Conservation (phyloP, 192 early-diverging fungal species). For the Umbelopsis sp. region DNA sequence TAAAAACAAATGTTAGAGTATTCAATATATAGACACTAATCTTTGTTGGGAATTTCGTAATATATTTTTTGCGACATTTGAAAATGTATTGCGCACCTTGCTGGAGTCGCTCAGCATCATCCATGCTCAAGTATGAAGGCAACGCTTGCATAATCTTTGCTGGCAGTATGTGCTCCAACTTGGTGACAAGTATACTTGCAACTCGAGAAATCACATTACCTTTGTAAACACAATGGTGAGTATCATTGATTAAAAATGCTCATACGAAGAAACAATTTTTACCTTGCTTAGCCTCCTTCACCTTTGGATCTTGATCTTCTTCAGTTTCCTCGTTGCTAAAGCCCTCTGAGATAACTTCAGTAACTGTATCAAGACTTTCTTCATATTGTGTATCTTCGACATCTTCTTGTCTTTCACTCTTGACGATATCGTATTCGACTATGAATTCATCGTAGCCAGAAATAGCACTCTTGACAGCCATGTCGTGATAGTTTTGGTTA, state of each 20-base stretch:
- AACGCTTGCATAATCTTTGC: conserved; percentile 12
- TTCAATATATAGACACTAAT: too few relatives aligned
- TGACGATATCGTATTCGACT: conserved; percentile 38
- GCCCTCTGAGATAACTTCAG: conserved; percentile 24
- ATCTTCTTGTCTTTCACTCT: conserved; percentile 5
- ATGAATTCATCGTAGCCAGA: conserved; percentile 64
- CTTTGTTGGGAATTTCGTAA: too few relatives aligned
- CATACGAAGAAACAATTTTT: not conserved
- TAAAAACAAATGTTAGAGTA: not conserved
- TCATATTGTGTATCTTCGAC: conserved; percentile 38
- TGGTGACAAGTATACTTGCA: conserved; percentile 14
- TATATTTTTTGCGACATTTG: too few relatives aligned
- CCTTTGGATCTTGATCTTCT: conserved; percentile 14
- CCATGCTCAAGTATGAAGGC: conserved; percentile 1
- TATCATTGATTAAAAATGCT: conserved; percentile 17
- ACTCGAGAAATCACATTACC: conserved; percentile 13
- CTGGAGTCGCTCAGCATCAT: conserved; percentile 19
- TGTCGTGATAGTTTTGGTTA: conserved; percentile 77
- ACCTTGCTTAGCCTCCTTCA: conserved; percentile 35
- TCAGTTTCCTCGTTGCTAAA: conserved; percentile 32
- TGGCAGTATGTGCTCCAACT: conserved; percentile 12
- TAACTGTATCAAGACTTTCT: conserved; percentile 15
- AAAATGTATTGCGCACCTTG: conserved; percentile 17
- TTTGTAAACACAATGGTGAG: not conserved
- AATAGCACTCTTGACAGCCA: conserved; percentile 65